Conservation (phyloP, 495 filamentous ascomycete genomes). For the Aspergillus diversus region DNA sequence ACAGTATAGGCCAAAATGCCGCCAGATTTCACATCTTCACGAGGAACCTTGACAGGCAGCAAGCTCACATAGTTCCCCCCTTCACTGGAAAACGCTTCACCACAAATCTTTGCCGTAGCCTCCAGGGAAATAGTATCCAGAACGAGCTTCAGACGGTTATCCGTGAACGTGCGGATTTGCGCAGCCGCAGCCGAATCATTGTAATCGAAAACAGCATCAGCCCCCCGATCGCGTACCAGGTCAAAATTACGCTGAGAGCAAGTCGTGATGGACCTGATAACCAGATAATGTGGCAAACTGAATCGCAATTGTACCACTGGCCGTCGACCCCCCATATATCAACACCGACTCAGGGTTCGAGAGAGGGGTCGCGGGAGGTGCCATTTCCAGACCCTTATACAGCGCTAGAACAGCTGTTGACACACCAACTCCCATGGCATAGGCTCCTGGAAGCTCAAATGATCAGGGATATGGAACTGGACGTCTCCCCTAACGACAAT, state of each 20-base stretch:
- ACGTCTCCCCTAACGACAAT: constrained; percentile 10
- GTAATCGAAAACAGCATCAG: constrained; percentile 3
- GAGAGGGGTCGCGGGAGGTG: not conserved
- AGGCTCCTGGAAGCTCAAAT: constrained; percentile 12
- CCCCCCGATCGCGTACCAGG: not conserved
- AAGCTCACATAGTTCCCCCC: constrained; percentile 1
- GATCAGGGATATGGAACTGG: constrained; percentile 9
- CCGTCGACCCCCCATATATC: constrained; percentile 6
- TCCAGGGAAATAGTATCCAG: not conserved
- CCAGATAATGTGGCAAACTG: constrained; percentile 6
- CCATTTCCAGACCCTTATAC: constrained; percentile 9
- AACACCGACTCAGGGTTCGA: not conserved
- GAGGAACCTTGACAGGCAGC: not conserved
- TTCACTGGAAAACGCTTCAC: not conserved
- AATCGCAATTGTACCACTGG: not conserved
- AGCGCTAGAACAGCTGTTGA: constrained; percentile 7
- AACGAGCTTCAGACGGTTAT: not conserved
- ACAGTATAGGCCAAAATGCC: not conserved
- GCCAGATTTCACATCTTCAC: not conserved
- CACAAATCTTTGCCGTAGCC: not conserved
- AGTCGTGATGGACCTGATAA: not conserved
- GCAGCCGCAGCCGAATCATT: not conserved
- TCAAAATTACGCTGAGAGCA: constrained; percentile 9
- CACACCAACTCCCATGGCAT: constrained; percentile 9
- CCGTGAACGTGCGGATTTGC: not conserved